Conservation (phyloP, 208 protist species). For the Porcisia deanei region DNA sequence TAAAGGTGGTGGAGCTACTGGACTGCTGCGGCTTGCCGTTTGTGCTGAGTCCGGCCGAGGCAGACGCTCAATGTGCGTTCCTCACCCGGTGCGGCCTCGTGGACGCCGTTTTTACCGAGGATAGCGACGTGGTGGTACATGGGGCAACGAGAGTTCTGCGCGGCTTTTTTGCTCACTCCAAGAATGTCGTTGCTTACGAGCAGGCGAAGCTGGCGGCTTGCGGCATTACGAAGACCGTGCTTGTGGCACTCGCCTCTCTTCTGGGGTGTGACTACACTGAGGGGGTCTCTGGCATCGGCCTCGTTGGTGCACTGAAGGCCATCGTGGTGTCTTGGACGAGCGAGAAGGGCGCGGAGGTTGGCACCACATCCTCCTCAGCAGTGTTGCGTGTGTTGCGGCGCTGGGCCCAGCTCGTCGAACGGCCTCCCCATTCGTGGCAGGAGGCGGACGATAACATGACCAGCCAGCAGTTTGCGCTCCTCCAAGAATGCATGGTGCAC, state of each 20-base stretch:
- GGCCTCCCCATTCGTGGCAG: constrained; percentile 31
- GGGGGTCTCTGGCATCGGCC: constrained; percentile 88
- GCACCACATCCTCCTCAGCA: constrained; percentile 22
- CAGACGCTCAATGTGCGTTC: constrained; percentile 95
- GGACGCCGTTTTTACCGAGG: constrained; percentile 96
- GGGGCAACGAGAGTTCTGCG: constrained; percentile 91
- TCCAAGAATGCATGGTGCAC: constrained; percentile 22
- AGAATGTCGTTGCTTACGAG: constrained; percentile 69
- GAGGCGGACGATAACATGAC: constrained; percentile 47
- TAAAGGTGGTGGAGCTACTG: constrained; percentile 79
- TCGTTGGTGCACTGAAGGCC: constrained; percentile 63
- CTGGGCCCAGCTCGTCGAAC: constrained; percentile 39
- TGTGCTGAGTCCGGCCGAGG: constrained; percentile 88
- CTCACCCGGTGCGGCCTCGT: constrained; percentile 76
- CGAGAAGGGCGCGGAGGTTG: background rate
- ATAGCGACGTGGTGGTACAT: constrained; percentile 96
- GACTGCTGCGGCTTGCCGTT: constrained; percentile 87
- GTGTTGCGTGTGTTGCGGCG: constrained; percentile 38
- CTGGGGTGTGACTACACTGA: constrained; percentile 97
- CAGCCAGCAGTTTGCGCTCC: constrained; percentile 48
- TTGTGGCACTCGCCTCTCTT: constrained; percentile 91
- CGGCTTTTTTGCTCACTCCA: constrained; percentile 86
- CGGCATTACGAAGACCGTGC: constrained; percentile 75
- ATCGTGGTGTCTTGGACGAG: constrained; percentile 56
- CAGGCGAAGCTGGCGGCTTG: constrained; percentile 62